Evolutionary conservation across 495 filamentous ascomycete genomes (phyloP).

Genomic region (Penicillium egyptiacum): DNA sequence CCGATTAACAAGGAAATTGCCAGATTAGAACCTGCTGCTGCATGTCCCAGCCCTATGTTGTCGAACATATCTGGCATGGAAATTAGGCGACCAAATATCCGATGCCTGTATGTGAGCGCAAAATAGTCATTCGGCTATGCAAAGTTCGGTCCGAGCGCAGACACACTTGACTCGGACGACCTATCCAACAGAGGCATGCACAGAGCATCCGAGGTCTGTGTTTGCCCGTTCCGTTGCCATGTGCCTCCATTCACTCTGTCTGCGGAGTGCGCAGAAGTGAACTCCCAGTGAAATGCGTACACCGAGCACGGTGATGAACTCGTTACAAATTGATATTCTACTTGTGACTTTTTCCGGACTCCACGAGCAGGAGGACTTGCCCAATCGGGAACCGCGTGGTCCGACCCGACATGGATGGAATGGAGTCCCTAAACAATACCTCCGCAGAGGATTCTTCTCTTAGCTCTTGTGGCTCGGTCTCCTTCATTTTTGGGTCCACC

Average conservation of each 20-base stretch:
- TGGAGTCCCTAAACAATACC: neutral
- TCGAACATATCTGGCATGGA: no score
- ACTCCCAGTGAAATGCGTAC: neutral
- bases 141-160: neutral
- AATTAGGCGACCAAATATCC: neutral
- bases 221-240: neutral
- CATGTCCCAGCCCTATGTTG: neutral
- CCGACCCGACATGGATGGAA: neutral
- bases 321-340: neutral
- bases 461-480: neutral
- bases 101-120: neutral
- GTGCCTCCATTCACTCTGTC: neutral
- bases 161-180: neutral
- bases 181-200: neutral
- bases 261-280: neutral
- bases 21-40: neutral
- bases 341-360: neutral
- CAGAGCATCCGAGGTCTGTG: neutral
- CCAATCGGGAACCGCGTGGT: neutral
- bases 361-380: neutral
- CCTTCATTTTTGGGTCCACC: constrained; percentile 4
- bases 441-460: constrained; percentile 3
- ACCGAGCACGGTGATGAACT: neutral
- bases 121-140: neutral
- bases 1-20: neutral